Percentiles rank a stretch among this genome's conserved stretches.
Evolutionary conservation across 2,329 filamentous ascomycete genomes (phyloP).

Genomic region (Fusarium torreyae): DNA sequence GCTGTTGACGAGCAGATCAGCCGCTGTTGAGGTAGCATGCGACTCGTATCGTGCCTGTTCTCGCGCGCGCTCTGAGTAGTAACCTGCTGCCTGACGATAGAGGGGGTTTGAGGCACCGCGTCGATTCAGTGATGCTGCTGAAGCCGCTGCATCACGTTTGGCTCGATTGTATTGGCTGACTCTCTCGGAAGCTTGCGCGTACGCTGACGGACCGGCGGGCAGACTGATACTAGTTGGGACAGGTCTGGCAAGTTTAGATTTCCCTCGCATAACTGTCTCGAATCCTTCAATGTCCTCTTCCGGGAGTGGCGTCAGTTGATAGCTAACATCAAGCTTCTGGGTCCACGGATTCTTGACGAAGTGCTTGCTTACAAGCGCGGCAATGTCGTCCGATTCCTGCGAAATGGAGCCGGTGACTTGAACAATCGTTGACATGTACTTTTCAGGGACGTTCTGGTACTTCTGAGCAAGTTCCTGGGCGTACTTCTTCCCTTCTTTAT

Average conservation of each 20-base stretch:
- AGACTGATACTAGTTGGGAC: constrained; percentile 10
- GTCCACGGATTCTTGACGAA: constrained; percentile 58
- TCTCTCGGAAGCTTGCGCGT: constrained; percentile 50
- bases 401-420: constrained; percentile 57
- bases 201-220: constrained; percentile 33
- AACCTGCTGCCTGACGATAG: constrained; percentile 81
- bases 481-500: constrained; percentile 50
- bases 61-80: constrained; percentile 80
- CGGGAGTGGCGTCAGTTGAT: constrained; percentile 57
- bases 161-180: constrained; percentile 52
- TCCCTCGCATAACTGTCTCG: constrained; percentile 32
- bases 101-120: constrained; percentile 77
- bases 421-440: constrained; percentile 61
- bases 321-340: constrained; percentile 56
- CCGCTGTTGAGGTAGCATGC: constrained; percentile 73
- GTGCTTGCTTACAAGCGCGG: constrained; percentile 59
- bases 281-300: constrained; percentile 53
- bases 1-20: constrained; percentile 77
- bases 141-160: constrained; percentile 52
- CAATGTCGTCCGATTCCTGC: constrained; percentile 58
- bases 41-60: constrained; percentile 73
- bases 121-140: constrained; percentile 60
- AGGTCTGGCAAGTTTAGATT: constrained; percentile 26
- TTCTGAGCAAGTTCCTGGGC: constrained; percentile 56
- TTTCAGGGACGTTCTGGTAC: constrained; percentile 60